Evolutionary conservation across 495 filamentous ascomycete species (phyloP).

Genomic region (Penicillium goetzii): DNA sequence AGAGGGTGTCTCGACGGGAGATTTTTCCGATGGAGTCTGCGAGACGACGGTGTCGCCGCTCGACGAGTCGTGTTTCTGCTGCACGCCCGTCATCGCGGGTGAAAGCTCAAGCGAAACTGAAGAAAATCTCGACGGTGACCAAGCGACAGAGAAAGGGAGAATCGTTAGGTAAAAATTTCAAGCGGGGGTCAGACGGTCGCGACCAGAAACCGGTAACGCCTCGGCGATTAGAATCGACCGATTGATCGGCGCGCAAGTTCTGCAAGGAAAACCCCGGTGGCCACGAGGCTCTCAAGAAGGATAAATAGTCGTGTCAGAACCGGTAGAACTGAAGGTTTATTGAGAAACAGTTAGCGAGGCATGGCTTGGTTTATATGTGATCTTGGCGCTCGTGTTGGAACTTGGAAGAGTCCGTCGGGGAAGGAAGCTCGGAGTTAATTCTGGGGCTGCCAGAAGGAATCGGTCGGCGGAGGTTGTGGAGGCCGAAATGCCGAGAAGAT

Average conservation of each 20-base stretch:
- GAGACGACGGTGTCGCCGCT: conserved; percentile 27
- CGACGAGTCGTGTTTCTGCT: conserved; percentile 19
- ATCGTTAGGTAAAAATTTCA: conserved; percentile 10
- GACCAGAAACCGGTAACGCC: conserved; percentile 14
- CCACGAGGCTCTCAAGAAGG: background rate
- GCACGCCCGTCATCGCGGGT: conserved; percentile 20
- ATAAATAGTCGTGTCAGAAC: background rate
- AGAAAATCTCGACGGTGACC: background rate
- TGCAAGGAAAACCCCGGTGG: background rate
- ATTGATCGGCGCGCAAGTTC: conserved; percentile 11
- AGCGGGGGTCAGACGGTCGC: conserved; percentile 2
- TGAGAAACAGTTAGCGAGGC: background rate
- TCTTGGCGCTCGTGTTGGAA: conserved; percentile 3
- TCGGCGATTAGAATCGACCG: conserved; percentile 21
- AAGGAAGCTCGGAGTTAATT: conserved; percentile 13
- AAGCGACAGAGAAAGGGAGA: background rate
- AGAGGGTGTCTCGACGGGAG: conserved; percentile 12
- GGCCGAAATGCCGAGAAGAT: conserved; percentile 18
- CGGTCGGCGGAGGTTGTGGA: conserved; percentile 11
- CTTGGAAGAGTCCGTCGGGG: conserved; percentile 8
- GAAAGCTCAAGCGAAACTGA: background rate
- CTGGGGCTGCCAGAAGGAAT: conserved; percentile 6
- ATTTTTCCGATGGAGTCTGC: conserved; percentile 17
- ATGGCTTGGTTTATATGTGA: background rate
- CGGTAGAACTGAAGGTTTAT: background rate